A percentile compares a stretch with the other conserved stretches of the same genome.
Evolutionary conservation across 305 asterid genomes (phyloP).

Genomic region (Solanum aculeatissimum): DNA sequence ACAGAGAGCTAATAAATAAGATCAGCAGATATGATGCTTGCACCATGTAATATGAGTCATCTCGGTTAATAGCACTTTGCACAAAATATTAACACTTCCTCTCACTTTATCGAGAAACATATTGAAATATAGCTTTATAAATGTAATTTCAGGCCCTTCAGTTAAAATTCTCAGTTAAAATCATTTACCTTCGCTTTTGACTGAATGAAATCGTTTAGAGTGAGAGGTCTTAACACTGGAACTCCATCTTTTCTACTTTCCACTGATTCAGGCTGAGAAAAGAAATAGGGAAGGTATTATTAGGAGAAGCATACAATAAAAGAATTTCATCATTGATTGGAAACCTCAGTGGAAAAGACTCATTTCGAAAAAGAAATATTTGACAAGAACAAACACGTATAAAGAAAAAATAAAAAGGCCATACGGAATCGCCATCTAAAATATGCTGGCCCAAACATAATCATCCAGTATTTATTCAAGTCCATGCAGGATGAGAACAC

Average conservation of each 20-base stretch:
- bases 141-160: background rate
- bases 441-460: background rate
- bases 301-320: background rate
- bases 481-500: background rate
- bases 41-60: background rate
- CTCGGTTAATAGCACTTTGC: background rate
- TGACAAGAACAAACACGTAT: background rate
- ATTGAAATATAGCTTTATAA: background rate
- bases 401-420: background rate
- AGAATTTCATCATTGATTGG: background rate
- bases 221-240: conserved; percentile 53
- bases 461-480: background rate
- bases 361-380: background rate
- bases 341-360: background rate
- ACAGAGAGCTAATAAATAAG: background rate
- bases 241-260: conserved; percentile 23
- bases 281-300: background rate
- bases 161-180: background rate
- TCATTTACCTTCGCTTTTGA: conserved; percentile 75
- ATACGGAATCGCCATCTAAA: background rate
- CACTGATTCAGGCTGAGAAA: conserved; percentile 23
- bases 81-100: background rate
- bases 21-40: background rate
- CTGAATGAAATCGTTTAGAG: conserved; percentile 64
- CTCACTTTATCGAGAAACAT: background rate